Conservation (phyloP, 192 early-diverging fungal genomes). For the Linnemannia exigua region DNA sequence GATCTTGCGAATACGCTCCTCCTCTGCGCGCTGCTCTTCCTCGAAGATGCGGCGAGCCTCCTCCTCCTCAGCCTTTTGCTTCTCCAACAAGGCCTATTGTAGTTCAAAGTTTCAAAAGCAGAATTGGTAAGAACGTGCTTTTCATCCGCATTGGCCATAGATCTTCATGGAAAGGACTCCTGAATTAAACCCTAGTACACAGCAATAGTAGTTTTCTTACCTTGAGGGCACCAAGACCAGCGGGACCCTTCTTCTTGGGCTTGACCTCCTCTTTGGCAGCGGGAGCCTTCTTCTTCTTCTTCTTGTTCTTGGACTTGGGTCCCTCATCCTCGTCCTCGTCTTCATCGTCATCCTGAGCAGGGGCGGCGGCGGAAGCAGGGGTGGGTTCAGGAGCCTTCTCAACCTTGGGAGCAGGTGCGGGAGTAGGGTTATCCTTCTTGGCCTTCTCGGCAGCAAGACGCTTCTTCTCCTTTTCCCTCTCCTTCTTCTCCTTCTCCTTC, state of each 20-base stretch:
- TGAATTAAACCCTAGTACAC: not conserved
- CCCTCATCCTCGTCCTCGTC: conserved; percentile 59
- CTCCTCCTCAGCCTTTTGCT: conserved; percentile 82
- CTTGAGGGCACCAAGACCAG: conserved; percentile 66
- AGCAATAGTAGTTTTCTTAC: conserved; percentile 39
- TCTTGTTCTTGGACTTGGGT: conserved; percentile 69
- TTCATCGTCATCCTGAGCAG: conserved; percentile 54
- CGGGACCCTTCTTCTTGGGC: conserved; percentile 71
- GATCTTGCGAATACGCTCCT: conserved; percentile 78
- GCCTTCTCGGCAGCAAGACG: conserved; percentile 65
- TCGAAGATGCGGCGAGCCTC: conserved; percentile 77
- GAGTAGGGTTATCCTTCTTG: conserved; percentile 48
- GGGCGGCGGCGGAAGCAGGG: conserved; percentile 35
- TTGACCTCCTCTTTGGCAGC: conserved; percentile 64
- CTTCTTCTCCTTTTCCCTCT: conserved; percentile 74
- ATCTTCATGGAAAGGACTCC: not conserved
- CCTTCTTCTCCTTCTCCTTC: conserved; percentile 89
- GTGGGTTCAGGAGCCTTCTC: conserved; percentile 60
- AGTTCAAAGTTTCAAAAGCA: not conserved
- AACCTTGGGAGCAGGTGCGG: conserved; percentile 25
- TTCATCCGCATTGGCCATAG: not conserved
- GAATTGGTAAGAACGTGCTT: conserved; percentile 6
- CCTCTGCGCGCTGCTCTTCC: conserved; percentile 76
- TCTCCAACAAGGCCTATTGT: conserved; percentile 77
- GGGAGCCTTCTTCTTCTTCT: conserved; percentile 67